Base-by-base conservation (phyloP, 148 eudicot genomes). In the Salicornia ramosissima region DNA sequence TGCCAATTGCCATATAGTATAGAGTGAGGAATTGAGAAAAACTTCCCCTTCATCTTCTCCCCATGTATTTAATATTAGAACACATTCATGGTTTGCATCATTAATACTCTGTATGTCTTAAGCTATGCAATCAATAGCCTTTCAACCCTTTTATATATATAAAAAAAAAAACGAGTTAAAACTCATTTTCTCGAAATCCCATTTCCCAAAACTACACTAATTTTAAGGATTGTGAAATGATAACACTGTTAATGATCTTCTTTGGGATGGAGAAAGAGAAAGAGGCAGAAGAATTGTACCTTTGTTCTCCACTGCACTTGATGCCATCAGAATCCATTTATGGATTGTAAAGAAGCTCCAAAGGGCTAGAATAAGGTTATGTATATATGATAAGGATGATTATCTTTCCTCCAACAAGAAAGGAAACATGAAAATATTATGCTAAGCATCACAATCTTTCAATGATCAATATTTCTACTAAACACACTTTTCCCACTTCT, bases 401-500 rank as follows among this genome's bases (percentile, higher is more conserved):
- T 58, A 40, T 14, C 12, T 30, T 25, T 19, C 42, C 25, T 47
- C 21, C 56, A 39, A 53, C 29, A 57, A 6, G 22, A 22, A 39
- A 54, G 33, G 45, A 36, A 26, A 19, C 39, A 45, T 59, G 12
- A 71, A 71, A 60, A n/a, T 49, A 66, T 34, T 11, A 66, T 58
- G 45, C n/a, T 45, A 70, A 36, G 39, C 71, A 34, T 77, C 80
- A 77, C 76, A 72, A 67, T 4, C 72, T 71, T 77, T 72, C 2
- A 46, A 53, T 77, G 75, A 42, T 59, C 11, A 52, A 34, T 77
- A 65, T 3, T 51, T 60, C 42, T 71, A 46, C 63, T 40, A 2
- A 30, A 31, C 71, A 71, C 76, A 77, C 80, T 50, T 36, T 77
- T 52, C 67, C 50, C 80, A 77, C 64, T 77, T 65, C 59, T 47